Evolutionary conservation across 2,329 filamentous ascomycete species (phyloP).

Genomic region (Aureobasidium sp.): DNA sequence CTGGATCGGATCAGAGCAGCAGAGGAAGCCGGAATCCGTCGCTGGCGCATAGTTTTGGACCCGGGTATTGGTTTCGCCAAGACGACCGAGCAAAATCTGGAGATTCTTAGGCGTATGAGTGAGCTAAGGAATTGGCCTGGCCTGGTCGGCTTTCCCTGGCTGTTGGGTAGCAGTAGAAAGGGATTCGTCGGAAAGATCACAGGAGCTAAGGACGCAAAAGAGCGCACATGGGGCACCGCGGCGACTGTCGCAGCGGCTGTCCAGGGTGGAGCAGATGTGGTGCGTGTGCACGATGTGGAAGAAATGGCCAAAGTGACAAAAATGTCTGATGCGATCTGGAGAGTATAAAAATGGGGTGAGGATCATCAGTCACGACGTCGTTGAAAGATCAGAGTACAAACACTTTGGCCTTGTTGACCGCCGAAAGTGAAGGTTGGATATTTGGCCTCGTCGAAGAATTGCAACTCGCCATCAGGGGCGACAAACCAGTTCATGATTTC

Average conservation of each 20-base stretch:
- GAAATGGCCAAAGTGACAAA: conserved; percentile 79
- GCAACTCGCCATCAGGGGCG: conserved; percentile 41
- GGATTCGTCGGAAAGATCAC: conserved; percentile 79
- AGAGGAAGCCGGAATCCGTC: conserved; percentile 71
- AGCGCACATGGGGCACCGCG: conserved; percentile 78
- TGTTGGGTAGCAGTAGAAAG: conserved; percentile 84
- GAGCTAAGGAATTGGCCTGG: conserved; percentile 57
- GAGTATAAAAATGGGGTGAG: conserved; percentile 28
- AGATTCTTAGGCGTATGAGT: conserved; percentile 65
- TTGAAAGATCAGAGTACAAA: conserved; percentile 78
- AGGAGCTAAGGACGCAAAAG: conserved; percentile 60
- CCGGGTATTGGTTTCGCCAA: conserved; percentile 95
- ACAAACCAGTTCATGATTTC: conserved; percentile 79
- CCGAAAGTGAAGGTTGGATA: conserved; percentile 89
- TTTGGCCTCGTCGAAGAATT: conserved; percentile 60
- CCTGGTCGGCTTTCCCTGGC: conserved; percentile 69
- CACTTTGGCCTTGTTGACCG: conserved; percentile 78
- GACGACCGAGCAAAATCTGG: conserved; percentile 69
- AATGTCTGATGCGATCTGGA: conserved; percentile 92
- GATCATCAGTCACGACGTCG: conserved; percentile 3
- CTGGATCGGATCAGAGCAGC: conserved; percentile 63
- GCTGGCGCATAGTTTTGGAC: conserved; percentile 93
- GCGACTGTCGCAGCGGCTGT: conserved; percentile 81
- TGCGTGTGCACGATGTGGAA: conserved; percentile 81
- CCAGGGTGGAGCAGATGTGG: conserved; percentile 80